A percentile compares a stretch with the other conserved stretches of the same genome.
Conservation (phyloP, 306 rosid species). For the Nissolia schottii region DNA sequence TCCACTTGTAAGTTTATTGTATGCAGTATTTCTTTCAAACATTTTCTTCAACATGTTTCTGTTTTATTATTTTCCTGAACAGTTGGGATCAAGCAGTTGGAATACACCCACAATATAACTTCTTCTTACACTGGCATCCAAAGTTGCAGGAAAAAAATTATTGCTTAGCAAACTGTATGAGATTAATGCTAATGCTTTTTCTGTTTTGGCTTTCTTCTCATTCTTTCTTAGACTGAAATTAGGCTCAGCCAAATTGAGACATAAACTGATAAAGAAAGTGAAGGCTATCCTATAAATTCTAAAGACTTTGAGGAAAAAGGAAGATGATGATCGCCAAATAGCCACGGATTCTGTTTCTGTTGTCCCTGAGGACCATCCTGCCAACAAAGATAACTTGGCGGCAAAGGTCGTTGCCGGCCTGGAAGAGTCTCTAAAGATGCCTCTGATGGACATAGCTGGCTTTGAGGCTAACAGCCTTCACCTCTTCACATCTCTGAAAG, state of each 20-base stretch:
- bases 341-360: not conserved
- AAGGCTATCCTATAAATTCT: not conserved
- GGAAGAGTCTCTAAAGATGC: constrained; percentile 13
- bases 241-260: not conserved
- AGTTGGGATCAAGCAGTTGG: not conserved
- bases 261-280: not conserved
- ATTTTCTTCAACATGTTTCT: not conserved
- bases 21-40: too few species aligned
- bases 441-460: constrained; percentile 25
- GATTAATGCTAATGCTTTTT: not conserved
- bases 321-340: not conserved
- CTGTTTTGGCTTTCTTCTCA: not conserved
- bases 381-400: not conserved
- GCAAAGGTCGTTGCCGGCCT: not conserved
- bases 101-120: not conserved
- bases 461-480: constrained; percentile 1
- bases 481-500: constrained; percentile 23
- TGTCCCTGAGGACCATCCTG: not conserved
- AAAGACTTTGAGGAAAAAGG: not conserved
- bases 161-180: not conserved
- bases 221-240: not conserved
- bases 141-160: not conserved
- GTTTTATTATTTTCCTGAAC: not conserved
- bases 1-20: constrained; percentile 14
- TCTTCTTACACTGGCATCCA: not conserved